These are phyloP conservation scores for Fusarium torulosum DNA, from an alignment of 2,329 filamentous ascomycete genomes.

Conservation along the genomic window DNA sequence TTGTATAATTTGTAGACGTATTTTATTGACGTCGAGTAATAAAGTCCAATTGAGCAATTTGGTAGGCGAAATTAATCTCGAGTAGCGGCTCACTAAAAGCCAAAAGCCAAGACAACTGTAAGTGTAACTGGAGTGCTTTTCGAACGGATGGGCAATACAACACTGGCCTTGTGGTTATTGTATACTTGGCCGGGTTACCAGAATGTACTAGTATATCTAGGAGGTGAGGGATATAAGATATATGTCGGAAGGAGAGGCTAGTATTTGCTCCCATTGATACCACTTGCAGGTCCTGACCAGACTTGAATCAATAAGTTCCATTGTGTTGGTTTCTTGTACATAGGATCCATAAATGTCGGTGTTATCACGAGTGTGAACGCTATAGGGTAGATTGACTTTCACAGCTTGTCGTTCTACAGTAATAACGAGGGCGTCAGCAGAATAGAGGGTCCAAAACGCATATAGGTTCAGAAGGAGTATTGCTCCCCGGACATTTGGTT, in stretches of 20 bases:
- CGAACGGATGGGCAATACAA: not conserved
- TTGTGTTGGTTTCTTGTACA: too few relatives aligned
- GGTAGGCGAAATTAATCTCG: slow-evolving; percentile 11
- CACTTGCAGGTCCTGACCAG: too few relatives aligned
- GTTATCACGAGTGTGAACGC: too few relatives aligned
- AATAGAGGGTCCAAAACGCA: not conserved
- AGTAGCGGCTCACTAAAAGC: slow-evolving; percentile 5
- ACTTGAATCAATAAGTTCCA: too few relatives aligned
- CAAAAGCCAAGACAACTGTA: not conserved
- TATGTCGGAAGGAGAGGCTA: too few relatives aligned
- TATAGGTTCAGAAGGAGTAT: too few relatives aligned
- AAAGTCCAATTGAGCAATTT: slow-evolving; percentile 1
- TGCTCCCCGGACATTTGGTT: too few relatives aligned
- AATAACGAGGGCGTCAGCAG: too few relatives aligned
- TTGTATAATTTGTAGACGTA: not conserved
- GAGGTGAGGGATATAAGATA: too few relatives aligned
- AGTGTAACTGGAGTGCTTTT: not conserved
- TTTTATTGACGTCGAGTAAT: not conserved
- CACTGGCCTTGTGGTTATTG: not conserved
- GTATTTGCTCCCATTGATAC: too few relatives aligned
- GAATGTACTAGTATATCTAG: too few relatives aligned
- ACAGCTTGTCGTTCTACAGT: not conserved
- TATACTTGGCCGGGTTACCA: not conserved
- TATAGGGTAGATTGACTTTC: not conserved
- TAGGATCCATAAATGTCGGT: too few relatives aligned